A percentile compares a stretch with the other conserved stretches of the same genome.
Conservation (phyloP, 345 rosid species). For the Kernera saxatilis region DNA sequence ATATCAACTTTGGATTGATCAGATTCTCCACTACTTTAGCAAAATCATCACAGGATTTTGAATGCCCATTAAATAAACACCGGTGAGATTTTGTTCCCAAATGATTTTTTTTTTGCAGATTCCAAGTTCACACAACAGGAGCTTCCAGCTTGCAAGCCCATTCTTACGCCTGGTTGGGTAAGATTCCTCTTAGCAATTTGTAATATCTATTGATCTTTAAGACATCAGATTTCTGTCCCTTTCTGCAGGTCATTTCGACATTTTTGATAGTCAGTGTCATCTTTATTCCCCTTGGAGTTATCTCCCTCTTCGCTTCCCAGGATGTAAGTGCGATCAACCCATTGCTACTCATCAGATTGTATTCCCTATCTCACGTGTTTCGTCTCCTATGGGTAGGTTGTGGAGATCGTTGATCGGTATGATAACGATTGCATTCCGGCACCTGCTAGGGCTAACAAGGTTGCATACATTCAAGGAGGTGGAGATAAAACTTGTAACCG, state of each 20-base stretch:
- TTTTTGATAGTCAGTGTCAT: slow-evolving; percentile 86
- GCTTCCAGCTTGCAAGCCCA: slow-evolving; percentile 99
- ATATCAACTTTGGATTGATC: not conserved
- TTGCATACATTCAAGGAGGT: slow-evolving; percentile 56
- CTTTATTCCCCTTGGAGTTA: slow-evolving; percentile 95
- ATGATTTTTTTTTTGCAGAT: slow-evolving; percentile 44
- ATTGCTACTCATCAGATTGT: not conserved
- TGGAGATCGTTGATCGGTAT: slow-evolving; percentile 79
- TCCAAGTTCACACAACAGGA: slow-evolving; percentile 95
- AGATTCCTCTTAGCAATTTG: slow-evolving; percentile 1
- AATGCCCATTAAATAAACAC: not conserved
- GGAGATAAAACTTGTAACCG: slow-evolving; percentile 50
- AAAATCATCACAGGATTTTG: not conserved
- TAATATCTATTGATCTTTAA: not conserved
- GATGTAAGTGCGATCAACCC: slow-evolving; percentile 47
- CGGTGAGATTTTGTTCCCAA: not conserved
- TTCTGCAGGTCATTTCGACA: slow-evolving; percentile 72
- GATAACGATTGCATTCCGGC: slow-evolving; percentile 67
- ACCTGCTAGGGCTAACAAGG: slow-evolving; percentile 40
- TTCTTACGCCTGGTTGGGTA: slow-evolving; percentile 97
- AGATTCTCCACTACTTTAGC: not conserved
- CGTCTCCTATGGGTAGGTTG: slow-evolving; percentile 50
- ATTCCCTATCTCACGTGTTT: not conserved
- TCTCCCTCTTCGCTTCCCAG: slow-evolving; percentile 78
- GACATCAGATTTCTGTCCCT: not conserved